Evolutionary conservation across 2,329 filamentous ascomycete genomes (phyloP), one percentile per base, ranked within the genome.

Genomic region (Volutella citrinella): DNA sequence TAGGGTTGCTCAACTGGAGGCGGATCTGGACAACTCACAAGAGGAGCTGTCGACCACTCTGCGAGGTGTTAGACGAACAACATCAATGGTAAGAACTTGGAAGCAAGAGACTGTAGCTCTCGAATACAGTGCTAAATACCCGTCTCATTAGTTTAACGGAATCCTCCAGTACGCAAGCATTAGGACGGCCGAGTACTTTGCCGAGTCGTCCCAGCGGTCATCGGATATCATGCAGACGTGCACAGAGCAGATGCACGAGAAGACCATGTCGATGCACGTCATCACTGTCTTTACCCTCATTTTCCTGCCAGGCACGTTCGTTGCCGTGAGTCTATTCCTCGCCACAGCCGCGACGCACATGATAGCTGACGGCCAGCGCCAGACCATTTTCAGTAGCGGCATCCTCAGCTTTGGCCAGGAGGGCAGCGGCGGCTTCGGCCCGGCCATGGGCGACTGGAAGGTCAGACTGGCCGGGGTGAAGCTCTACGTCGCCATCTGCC

Each of bases 241-340:
- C 27, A 39, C 36, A 3, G 19, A 23, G 9, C 9, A 39, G 9
- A 38, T 38, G 36, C 36, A 38, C 10, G 19, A 38, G 16, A 38
- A 38, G 31, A 38, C 36, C 19, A 34, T 31, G 16, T 38, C 36
- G n/a, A 38, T 38, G 36, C 36, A 38, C 17, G 31, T 38, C 27
- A 38, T 38, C 16, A 38, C 36, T 16, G 37, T 54, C 9, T 76
- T 66, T 44, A 64, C 71, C 38, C 59, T 76, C 17, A 63, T 74
- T 25, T 64, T 74, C 44, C 53, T 75, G 2, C 72, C 72, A 3
- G 71, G 72, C 10, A 38, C 36, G 10, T 38, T 38, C 16, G 36
- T 38, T 5, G 36, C 36, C 28, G 36, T 28, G 27, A 24, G 36
- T 24, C 5, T n/a, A n/a, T n/a, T n/a, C n/a, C n/a, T n/a, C n/a